Base-by-base conservation (phyloP, 1,284 basidiomycete genomes). In the Heliocybe sulcata region DNA sequence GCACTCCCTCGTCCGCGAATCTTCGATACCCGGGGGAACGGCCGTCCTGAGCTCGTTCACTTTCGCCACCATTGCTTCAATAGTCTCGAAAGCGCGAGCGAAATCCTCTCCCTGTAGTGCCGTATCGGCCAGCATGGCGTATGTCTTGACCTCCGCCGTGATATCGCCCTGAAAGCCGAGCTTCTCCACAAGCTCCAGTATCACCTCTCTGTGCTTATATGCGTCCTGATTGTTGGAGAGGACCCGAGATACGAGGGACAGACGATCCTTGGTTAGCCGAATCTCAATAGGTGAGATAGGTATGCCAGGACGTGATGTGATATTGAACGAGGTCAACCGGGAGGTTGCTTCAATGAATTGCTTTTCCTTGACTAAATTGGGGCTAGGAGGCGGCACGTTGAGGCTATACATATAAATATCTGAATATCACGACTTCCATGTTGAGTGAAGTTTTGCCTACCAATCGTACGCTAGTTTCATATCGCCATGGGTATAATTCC, bases 381-480 rank as follows among this genome's bases (percentile, higher is more conserved):
- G 77, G 0, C 92, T 87, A 11, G 75, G 68, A 2, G 74, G 74
- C 0, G 89, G 83, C 2, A 96, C 89, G 45, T 83, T 73, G 53
- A 97, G 76, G 62, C 94, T 96, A 59, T 6, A n/a, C 8, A n/a
- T 3, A n/a, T 16, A 29, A 23, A 22, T 38, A 23, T 31, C 61
- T 54, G 62, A 51, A 58, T 35, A 10, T 49, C 57, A 22, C 59
- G 55, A 42, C 53, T 42, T n/a, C 10, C 38, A 50, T 35, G 1
- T 1, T 6, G 42, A 50, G 20, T 20, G 42, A 35, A 48, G 12
- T 22, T 33, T 31, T 35, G 66, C 80, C 66, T 67, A 95, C 94
- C 94, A 96, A 57, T 96, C 92, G 68, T 94, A 94, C 1, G 94
- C 94, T 38, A 93, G 74, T 69, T 93, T 95, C 94, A 98, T 97